These are phyloP conservation scores for Suillus fuscotomentosus DNA, from an alignment of 768 basidiomycete genomes.

Conservation along the genomic window DNA sequence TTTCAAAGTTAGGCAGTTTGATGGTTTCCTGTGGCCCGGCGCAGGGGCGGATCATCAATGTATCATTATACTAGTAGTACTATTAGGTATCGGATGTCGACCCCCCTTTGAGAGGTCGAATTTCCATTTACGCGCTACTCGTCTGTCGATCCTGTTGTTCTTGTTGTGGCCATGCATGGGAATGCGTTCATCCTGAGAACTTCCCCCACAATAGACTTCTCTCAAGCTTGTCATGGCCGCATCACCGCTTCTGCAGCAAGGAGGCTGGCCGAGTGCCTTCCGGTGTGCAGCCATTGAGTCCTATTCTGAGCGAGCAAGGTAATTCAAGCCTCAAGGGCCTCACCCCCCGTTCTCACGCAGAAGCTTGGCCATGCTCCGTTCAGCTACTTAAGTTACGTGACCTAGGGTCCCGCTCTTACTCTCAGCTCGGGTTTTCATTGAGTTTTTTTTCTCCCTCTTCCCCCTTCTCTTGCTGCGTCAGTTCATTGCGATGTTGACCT, in stretches of 20 bases:
- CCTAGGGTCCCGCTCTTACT: constrained; percentile 16
- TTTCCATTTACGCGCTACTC: constrained; percentile 1
- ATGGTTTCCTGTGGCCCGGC: no score
- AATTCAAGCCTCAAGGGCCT: neutral
- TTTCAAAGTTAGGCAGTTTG: no score
- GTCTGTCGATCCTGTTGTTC: constrained; percentile 1
- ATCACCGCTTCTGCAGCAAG: neutral
- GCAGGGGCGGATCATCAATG: no score
- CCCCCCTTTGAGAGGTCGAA: neutral
- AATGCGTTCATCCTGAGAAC: constrained; percentile 2
- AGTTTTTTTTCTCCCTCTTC: neutral
- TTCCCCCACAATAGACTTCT: neutral
- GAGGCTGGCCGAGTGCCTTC: neutral
- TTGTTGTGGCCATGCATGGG: neutral
- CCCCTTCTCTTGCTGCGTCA: neutral
- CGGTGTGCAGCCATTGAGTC: neutral
- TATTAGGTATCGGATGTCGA: neutral
- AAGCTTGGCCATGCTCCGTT: constrained; percentile 13
- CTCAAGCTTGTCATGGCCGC: neutral
- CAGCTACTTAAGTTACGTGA: constrained; percentile 19
- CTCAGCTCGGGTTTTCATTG: constrained; percentile 7
- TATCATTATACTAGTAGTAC: no score
- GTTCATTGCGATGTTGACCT: constrained; percentile 19
- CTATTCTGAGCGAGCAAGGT: constrained; percentile 4
- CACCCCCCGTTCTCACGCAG: constrained; percentile 26